phyloP scores from a whole-genome alignment of 2,329 filamentous ascomycete genomes.

The Colletotrichum magnum region DNA sequence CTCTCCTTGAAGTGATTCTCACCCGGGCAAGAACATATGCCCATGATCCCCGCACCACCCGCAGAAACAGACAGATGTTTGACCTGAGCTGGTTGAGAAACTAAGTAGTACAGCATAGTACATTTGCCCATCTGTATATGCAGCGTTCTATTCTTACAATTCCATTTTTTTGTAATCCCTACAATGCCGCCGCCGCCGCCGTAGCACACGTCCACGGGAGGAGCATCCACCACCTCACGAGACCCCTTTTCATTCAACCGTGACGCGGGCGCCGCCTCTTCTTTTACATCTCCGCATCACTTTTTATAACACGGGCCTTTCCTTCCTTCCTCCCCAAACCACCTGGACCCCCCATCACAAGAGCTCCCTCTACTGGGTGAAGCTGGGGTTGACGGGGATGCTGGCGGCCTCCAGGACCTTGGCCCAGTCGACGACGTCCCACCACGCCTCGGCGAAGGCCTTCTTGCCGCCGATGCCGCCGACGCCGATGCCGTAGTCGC shows the following conservation, averaged over 20 bases:
- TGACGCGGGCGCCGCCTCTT: background rate
- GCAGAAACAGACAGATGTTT: background rate
- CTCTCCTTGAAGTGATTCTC: too few relatives aligned
- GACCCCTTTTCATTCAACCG: background rate
- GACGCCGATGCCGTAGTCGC: constrained; percentile 77
- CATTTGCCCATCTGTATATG: constrained; percentile 38
- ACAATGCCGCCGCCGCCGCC: constrained; percentile 10
- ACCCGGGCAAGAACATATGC: too few relatives aligned
- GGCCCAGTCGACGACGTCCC: constrained; percentile 89
- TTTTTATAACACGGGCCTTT: background rate
- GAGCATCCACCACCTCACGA: background rate
- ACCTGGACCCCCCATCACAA: background rate
- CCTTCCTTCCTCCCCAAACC: background rate
- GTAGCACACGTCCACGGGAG: background rate
- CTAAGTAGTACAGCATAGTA: constrained; percentile 37
- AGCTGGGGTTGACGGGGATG: constrained; percentile 30
- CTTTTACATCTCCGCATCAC: background rate
- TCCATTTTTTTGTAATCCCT: constrained; percentile 36
- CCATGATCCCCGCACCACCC: too few relatives aligned
- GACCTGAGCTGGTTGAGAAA: constrained; percentile 5
- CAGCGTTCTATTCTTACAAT: constrained; percentile 39
- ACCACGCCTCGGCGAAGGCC: constrained; percentile 85
- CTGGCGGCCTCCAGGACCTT: constrained; percentile 67
- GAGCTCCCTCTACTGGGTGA: constrained; percentile 11
- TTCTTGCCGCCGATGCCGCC: constrained; percentile 80